These are phyloP conservation scores for Leptomonas pyrrhocoris DNA, from an alignment of 208 protist species.

Conservation along the genomic window DNA sequence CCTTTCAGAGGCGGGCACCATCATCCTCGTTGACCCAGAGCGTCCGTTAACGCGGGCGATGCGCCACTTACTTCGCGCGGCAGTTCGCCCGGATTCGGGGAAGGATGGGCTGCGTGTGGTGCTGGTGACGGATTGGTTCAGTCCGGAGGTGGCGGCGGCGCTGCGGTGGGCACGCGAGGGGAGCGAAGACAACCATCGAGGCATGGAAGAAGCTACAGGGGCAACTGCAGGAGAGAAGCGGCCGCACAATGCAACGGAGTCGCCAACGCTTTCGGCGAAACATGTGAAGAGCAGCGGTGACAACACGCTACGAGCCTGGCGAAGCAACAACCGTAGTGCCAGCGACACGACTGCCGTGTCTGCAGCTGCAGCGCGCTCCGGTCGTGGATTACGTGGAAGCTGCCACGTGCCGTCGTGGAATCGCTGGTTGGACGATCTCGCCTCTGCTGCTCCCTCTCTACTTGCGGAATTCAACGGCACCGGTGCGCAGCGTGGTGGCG, in stretches of 20 bases:
- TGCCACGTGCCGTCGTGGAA: constrained; percentile 62
- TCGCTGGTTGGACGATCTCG: constrained; percentile 34
- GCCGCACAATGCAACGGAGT: too few relatives aligned
- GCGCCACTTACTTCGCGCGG: constrained; percentile 29
- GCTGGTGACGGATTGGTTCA: constrained; percentile 61
- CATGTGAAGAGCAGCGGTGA: not conserved
- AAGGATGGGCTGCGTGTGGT: constrained; percentile 41
- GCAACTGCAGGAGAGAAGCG: not conserved
- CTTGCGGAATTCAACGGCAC: not conserved
- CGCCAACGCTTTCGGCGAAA: not conserved
- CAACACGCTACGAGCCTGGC: constrained; percentile 10
- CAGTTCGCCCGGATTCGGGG: constrained; percentile 17
- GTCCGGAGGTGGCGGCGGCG: constrained; percentile 10
- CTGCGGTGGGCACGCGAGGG: constrained; percentile 16
- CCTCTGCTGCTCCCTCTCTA: not conserved
- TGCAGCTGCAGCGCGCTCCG: not conserved
- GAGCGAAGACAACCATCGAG: not conserved
- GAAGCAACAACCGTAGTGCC: not conserved
- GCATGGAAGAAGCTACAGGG: not conserved
- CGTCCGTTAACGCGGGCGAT: constrained; percentile 38
- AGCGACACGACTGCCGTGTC: not conserved
- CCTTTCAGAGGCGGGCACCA: constrained; percentile 35
- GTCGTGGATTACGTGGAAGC: constrained; percentile 31
- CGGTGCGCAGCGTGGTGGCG: not conserved
- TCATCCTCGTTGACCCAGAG: constrained; percentile 55